phyloP scores from a whole-genome alignment of 78 protist genomes.

The Dictyostelium purpureum region DNA sequence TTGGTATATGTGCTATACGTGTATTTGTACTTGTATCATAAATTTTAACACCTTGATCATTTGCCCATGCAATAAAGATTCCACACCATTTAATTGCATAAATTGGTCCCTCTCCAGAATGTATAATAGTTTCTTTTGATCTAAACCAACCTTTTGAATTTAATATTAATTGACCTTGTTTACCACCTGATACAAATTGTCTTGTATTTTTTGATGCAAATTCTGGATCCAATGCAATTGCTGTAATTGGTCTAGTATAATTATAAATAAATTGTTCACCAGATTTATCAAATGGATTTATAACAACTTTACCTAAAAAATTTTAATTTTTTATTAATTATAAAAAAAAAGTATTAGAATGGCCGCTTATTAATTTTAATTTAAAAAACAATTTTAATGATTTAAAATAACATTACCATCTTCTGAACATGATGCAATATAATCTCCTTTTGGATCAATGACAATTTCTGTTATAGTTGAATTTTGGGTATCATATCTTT shows the following conservation, averaged over 20 bases:
- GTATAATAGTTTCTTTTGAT: constrained; percentile 75
- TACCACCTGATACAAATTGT: constrained; percentile 91
- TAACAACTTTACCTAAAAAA: constrained; percentile 62
- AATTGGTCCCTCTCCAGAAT: constrained; percentile 90
- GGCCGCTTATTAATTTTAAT: background rate
- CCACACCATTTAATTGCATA: constrained; percentile 88
- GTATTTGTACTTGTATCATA: constrained; percentile 81
- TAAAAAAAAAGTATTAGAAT: background rate
- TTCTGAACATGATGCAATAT: constrained; percentile 90
- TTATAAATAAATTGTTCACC: constrained; percentile 25
- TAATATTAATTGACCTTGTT: constrained; percentile 85
- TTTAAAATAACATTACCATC: constrained; percentile 81
- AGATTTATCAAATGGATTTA: constrained; percentile 46
- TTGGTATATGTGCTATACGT: constrained; percentile 85
- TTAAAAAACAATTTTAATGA: background rate
- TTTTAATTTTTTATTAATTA: background rate
- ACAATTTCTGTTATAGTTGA: constrained; percentile 82
- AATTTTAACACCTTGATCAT: constrained; percentile 91
- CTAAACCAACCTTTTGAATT: constrained; percentile 86
- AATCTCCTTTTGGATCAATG: constrained; percentile 91
- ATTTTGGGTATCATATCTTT: constrained; percentile 75
- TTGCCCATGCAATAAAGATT: constrained; percentile 93
- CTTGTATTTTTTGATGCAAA: constrained; percentile 63
- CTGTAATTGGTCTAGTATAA: constrained; percentile 74
- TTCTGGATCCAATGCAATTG: constrained; percentile 92